Base-by-base conservation (phyloP, 129 eudicot genomes). In the Pseudognaphalium luteoalbum region DNA sequence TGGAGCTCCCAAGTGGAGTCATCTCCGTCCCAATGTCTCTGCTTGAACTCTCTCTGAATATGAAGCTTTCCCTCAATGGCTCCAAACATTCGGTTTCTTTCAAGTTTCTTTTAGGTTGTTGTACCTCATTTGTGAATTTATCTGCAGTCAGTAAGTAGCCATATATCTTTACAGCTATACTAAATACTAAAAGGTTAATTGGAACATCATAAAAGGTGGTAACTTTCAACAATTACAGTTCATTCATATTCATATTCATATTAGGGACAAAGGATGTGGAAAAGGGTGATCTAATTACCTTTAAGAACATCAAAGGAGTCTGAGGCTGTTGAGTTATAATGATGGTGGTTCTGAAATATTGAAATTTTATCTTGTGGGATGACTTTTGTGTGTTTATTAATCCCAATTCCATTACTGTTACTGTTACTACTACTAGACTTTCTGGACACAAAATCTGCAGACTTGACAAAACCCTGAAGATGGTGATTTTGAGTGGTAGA, bases 11-110 rank as follows among this genome's bases (percentile, higher is more conserved):
- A 17, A 85, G 78, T 3, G 97, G 96, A 37, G 93, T 89, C 97
- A 92, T 92, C 57, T 92, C 97, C 17, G 97, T 92, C 50, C 97
- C 97, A 44, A 87, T 74, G 82, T 92, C 97, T 73, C 93, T 85
- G 86, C 87, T 89, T 9, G 77, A 20, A 19, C 56, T 17, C 12
- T 84, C 87, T 69, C 74, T 79, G 78, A 91, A 91, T 10, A 86
- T 7, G 68, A 91, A 88, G 28, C 86, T 82, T 76, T 91, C 90
- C 47, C 83, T 90, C 80, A 81, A 81, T 76, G 97, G 91, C 78
- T 88, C 88, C 34, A 74, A 81, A 84, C 81, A 84, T 81, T 84
- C 83, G 30, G 78, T 58, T 71, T 83, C 80, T 51, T 82, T 77
- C 17, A 66, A 64, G 57, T 41, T 41, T 41, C 14, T 41, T 41